Conservation (phyloP, 2,329 filamentous ascomycete species). For the Esteya vermicola region DNA sequence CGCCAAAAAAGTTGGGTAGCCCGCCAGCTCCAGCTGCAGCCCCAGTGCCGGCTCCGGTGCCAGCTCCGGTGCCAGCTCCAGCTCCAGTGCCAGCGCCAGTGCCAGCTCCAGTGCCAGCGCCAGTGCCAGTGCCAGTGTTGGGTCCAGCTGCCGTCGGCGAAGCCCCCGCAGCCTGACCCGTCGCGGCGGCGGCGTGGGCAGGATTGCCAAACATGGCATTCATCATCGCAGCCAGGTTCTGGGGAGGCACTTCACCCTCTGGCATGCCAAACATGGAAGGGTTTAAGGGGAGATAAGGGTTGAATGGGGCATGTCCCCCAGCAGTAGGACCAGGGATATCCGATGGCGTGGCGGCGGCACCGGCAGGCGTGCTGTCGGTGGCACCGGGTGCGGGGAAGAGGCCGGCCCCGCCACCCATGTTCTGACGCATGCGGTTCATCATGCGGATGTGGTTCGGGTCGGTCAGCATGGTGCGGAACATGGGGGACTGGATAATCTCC, state of each 20-base stretch:
- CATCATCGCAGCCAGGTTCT: too few relatives aligned
- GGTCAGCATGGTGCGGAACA: conserved; percentile 85
- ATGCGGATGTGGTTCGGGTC: conserved; percentile 74
- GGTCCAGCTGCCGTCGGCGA: too few relatives aligned
- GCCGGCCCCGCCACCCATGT: conserved; percentile 41
- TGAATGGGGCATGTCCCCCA: background rate
- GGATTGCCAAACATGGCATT: too few relatives aligned
- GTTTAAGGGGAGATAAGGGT: too few relatives aligned
- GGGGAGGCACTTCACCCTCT: too few relatives aligned
- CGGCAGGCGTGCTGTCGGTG: conserved; percentile 68
- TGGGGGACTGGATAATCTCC: conserved; percentile 75
- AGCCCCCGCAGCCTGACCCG: background rate
- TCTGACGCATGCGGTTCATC: conserved; percentile 69
- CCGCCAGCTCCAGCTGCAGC: conserved; percentile 20
- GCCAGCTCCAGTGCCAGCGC: too few relatives aligned
- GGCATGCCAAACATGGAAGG: too few relatives aligned
- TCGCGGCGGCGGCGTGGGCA: too few relatives aligned
- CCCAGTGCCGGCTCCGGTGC: conserved; percentile 6
- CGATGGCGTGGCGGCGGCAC: conserved; percentile 20
- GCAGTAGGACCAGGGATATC: conserved; percentile 3
- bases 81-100: background rate
- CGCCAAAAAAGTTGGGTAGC: too few relatives aligned
- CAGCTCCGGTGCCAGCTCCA: conserved; percentile 7
- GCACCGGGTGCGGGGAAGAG: conserved; percentile 82
- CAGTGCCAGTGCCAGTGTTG: too few relatives aligned